Conservation (phyloP, 2,329 filamentous ascomycete genomes). For the Botrytis sinoallii region DNA sequence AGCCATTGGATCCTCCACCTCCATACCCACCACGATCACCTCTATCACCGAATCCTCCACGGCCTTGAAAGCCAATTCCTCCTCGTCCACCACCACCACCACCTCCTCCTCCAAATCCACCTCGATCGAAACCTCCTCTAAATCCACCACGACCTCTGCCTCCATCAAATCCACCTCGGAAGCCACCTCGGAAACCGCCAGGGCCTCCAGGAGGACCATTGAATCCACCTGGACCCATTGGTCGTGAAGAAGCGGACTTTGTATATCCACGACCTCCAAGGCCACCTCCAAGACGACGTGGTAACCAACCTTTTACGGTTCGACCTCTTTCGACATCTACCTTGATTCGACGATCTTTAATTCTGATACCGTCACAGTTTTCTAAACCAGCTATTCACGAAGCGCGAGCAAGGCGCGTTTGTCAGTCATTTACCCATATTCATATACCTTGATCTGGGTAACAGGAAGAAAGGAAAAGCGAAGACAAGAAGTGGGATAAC, state of each 20-base stretch:
- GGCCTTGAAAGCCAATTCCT: constrained; percentile 37
- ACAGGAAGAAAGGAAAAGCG: constrained; percentile 29
- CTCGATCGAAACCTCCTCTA: constrained; percentile 37
- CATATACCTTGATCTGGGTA: constrained; percentile 43
- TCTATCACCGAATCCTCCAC: constrained; percentile 35
- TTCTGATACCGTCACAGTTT: constrained; percentile 78
- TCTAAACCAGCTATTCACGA: constrained; percentile 81
- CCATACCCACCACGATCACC: constrained; percentile 33
- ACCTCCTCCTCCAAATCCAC: constrained; percentile 27
- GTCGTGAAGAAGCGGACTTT: constrained; percentile 70
- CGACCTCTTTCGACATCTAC: constrained; percentile 96
- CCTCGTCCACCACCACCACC: constrained; percentile 32
- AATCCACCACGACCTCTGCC: constrained; percentile 51
- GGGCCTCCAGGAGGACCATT: constrained; percentile 51
- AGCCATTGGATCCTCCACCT: constrained; percentile 45
- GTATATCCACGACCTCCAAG: constrained; percentile 92
- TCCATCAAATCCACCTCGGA: constrained; percentile 49
- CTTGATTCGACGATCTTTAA: constrained; percentile 87
- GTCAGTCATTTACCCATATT: constrained; percentile 66
- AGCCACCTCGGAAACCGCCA: constrained; percentile 42
- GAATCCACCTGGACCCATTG: constrained; percentile 60
- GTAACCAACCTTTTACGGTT: constrained; percentile 91
- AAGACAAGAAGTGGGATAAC: constrained; percentile 41
- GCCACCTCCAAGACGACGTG: constrained; percentile 85
- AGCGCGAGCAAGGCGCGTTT: constrained; percentile 58